Conservation (phyloP, 192 early-diverging fungal species). For the Coemansia sp. region DNA sequence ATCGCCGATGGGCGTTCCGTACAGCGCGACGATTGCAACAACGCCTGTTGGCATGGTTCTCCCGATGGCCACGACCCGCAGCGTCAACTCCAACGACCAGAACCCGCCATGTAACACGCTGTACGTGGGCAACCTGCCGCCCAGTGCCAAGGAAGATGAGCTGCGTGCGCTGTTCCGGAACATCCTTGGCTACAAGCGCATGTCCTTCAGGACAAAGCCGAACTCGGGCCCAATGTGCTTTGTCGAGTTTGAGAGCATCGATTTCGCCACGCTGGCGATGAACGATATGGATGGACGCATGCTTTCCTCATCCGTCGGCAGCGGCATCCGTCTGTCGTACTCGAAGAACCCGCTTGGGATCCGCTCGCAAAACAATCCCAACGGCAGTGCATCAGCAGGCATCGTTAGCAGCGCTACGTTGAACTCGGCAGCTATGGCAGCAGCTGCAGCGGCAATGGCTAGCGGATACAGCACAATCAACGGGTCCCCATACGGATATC, state of each 20-base stretch:
- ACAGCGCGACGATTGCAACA: slow-evolving; percentile 32
- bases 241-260: slow-evolving; percentile 98
- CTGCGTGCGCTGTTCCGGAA: slow-evolving; percentile 75
- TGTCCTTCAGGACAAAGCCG: slow-evolving; percentile 83
- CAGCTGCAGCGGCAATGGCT: slow-evolving; percentile 19
- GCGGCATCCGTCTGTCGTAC: slow-evolving; percentile 94
- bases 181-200: slow-evolving; percentile 86
- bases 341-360: slow-evolving; percentile 97
- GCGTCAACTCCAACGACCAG: slow-evolving; percentile 75
- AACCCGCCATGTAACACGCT: slow-evolving; percentile 99
- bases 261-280: slow-evolving; percentile 87
- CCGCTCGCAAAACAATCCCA: slow-evolving; percentile 57
- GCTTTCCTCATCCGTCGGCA: slow-evolving; percentile 82
- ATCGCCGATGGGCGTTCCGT: slow-evolving; percentile 48
- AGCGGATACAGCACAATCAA: slow-evolving; percentile 17
- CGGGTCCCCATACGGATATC: slow-evolving; percentile 36
- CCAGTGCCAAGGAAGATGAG: slow-evolving; percentile 87
- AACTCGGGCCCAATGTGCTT: slow-evolving; percentile 97
- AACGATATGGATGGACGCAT: slow-evolving; percentile 82
- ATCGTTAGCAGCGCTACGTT: slow-evolving; percentile 13
- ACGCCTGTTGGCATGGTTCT: slow-evolving; percentile 47
- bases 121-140: slow-evolving; percentile 96
- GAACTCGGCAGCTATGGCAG: slow-evolving; percentile 24
- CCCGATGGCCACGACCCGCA: slow-evolving; percentile 55
- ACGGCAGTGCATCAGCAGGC: neutral